Percentiles rank a stretch among this genome's conserved stretches.
phyloP scores from a whole-genome alignment of 2,329 filamentous ascomycete genomes.

The Westerdykella ornata region DNA sequence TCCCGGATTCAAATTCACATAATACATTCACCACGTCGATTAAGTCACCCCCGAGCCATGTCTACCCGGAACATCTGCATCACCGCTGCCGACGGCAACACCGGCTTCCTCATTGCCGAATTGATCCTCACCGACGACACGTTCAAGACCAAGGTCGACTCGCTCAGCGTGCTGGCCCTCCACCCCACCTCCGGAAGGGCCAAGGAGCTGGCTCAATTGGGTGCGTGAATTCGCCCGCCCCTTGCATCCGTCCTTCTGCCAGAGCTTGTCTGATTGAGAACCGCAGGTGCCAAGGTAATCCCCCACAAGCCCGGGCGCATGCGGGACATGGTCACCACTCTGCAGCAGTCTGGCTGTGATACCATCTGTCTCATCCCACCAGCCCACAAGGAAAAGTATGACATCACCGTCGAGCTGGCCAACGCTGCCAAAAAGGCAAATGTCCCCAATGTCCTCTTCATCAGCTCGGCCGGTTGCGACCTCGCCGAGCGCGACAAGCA shows the following conservation, averaged over 20 bases:
- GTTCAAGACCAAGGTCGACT: slow-evolving; percentile 41
- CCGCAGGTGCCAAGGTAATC: slow-evolving; percentile 35
- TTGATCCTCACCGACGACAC: slow-evolving; percentile 41
- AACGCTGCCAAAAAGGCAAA: slow-evolving; percentile 42
- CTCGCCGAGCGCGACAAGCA: slow-evolving; percentile 46
- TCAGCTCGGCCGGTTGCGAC: slow-evolving; percentile 47
- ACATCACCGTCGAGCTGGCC: slow-evolving; percentile 43
- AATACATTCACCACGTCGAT: slow-evolving; percentile 31
- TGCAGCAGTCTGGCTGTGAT: slow-evolving; percentile 43
- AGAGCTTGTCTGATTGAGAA: background rate
- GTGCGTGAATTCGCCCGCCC: slow-evolving; percentile 11
- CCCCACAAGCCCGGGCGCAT: slow-evolving; percentile 40
- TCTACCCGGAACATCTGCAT: slow-evolving; percentile 44
- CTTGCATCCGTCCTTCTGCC: background rate
- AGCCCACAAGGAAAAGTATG: slow-evolving; percentile 42
- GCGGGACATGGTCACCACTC: slow-evolving; percentile 34
- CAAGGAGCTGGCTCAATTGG: slow-evolving; percentile 40
- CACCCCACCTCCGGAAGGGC: slow-evolving; percentile 36
- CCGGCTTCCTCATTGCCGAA: slow-evolving; percentile 48
- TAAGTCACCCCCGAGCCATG: too few species aligned
- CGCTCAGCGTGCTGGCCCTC: slow-evolving; percentile 40
- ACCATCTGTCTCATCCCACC: slow-evolving; percentile 48
- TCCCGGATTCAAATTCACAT: background rate
- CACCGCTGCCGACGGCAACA: slow-evolving; percentile 47
- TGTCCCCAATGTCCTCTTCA: slow-evolving; percentile 43